phyloP scores from a whole-genome alignment of 2,329 filamentous ascomycete species.

The Aspergillus quadrilineatus region DNA sequence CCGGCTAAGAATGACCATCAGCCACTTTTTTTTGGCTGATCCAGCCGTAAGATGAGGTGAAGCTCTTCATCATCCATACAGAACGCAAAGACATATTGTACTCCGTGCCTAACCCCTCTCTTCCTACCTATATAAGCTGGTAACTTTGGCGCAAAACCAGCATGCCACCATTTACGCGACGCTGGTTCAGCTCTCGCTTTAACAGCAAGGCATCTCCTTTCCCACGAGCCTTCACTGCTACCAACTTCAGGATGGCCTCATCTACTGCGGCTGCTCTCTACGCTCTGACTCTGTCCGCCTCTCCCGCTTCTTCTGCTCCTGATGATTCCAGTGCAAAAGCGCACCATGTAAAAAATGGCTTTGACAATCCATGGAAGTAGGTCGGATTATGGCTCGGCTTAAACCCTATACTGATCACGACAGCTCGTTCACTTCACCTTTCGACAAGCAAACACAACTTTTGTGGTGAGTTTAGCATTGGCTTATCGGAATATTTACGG shows the following conservation, averaged over 20 bases:
- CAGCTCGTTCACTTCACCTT: conserved; percentile 26
- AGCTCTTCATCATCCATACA: not conserved
- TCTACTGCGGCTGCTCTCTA: conserved; percentile 42
- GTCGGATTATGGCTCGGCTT: conserved; percentile 4
- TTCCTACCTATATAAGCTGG: not conserved
- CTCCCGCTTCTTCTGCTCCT: conserved; percentile 34
- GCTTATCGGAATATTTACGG: not conserved
- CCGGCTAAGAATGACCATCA: not conserved
- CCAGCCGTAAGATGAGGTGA: not conserved
- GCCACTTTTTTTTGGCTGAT: not conserved
- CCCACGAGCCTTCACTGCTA: conserved; percentile 14
- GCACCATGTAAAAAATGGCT: conserved; percentile 41
- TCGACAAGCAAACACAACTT: not conserved
- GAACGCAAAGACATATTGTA: not conserved
- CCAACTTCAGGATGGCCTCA: conserved; percentile 36
- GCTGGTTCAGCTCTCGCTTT: conserved; percentile 24
- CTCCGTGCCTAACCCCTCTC: not conserved
- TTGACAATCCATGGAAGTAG: conserved; percentile 48
- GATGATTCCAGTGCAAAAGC: conserved; percentile 42
- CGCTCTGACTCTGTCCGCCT: conserved; percentile 41
- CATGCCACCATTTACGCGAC: conserved; percentile 19
- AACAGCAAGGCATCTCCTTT: conserved; percentile 8
- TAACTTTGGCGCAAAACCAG: not conserved
- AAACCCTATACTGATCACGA: conserved; percentile 1
- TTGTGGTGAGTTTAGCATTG: conserved; percentile 1